Percentiles rank a stretch among this genome's conserved stretches.
Conservation (phyloP, 768 basidiomycete species). For the Russula sp. region DNA sequence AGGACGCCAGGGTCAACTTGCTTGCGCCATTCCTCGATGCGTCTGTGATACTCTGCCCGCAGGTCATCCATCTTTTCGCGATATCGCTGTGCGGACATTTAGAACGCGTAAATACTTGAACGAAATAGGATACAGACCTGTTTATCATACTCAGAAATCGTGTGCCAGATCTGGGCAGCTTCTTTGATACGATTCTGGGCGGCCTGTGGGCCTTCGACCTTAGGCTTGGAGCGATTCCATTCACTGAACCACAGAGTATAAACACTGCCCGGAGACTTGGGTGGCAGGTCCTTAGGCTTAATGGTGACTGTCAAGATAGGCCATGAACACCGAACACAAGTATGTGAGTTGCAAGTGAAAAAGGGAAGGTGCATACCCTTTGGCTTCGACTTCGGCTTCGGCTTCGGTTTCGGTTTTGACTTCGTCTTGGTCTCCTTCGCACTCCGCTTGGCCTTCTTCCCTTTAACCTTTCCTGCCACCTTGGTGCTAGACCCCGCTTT, state of each 20-base stretch:
- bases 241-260: neutral
- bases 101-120: neutral
- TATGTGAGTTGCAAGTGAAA: neutral
- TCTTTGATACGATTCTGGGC: neutral
- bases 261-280: neutral
- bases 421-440: neutral
- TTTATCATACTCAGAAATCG: conserved; percentile 14
- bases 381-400: neutral
- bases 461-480: neutral
- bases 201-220: accelerated
- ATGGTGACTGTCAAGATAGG: neutral
- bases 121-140: neutral
- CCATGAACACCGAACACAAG: neutral
- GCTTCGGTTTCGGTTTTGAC: neutral
- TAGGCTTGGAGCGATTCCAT: neutral
- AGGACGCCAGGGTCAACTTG: conserved; percentile 1
- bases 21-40: conserved; percentile 7
- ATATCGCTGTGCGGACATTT: neutral
- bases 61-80: neutral
- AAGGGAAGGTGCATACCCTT: neutral
- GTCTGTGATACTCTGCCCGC: neutral
- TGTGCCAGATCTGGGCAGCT: neutral
- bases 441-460: neutral
- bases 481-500: neutral
- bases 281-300: neutral